A percentile compares a stretch with the other conserved stretches of the same genome.
Evolutionary conservation across 139 green algal species (phyloP).

Genomic region (Asterochloris sp.): DNA sequence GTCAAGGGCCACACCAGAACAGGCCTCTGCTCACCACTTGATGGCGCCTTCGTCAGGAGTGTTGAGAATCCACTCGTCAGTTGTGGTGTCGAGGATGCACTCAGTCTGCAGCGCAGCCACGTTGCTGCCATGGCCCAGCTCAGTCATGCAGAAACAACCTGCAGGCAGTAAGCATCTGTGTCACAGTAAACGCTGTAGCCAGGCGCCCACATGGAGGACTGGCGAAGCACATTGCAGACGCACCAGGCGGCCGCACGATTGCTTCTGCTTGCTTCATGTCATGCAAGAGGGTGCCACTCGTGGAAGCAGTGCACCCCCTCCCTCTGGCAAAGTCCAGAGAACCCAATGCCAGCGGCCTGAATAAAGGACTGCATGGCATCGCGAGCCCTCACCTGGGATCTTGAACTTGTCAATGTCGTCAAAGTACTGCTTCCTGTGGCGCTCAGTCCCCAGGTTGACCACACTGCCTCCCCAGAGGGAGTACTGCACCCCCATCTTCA

Average conservation of each 20-base stretch:
- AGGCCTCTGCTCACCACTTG: slow-evolving; percentile 61
- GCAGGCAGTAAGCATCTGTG: not conserved
- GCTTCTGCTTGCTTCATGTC: not conserved
- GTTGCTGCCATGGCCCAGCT: slow-evolving; percentile 82
- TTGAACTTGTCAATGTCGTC: slow-evolving; percentile 77
- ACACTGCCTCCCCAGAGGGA: slow-evolving; percentile 64
- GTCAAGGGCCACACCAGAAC: not conserved
- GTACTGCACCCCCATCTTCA: slow-evolving; percentile 89
- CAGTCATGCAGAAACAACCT: slow-evolving; percentile 90
- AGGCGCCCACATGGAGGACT: not conserved
- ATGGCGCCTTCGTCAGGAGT: slow-evolving; percentile 73
- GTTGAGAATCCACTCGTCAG: slow-evolving; percentile 81
- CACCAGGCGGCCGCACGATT: not conserved
- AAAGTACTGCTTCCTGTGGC: slow-evolving; percentile 66
- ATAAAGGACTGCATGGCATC: not conserved
- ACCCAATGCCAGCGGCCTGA: not conserved
- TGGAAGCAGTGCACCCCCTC: too few relatives aligned
- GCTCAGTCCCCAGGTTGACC: slow-evolving; percentile 71
- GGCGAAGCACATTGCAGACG: not conserved
- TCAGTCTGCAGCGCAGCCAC: slow-evolving; percentile 75
- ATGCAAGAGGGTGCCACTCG: not conserved
- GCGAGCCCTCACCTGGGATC: slow-evolving; percentile 21
- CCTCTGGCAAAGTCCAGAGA: not conserved
- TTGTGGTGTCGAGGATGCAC: slow-evolving; percentile 67
- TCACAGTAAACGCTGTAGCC: not conserved